phyloP scores from a whole-genome alignment of 192 early-diverging fungal genomes.

The Coemansia reversa region DNA sequence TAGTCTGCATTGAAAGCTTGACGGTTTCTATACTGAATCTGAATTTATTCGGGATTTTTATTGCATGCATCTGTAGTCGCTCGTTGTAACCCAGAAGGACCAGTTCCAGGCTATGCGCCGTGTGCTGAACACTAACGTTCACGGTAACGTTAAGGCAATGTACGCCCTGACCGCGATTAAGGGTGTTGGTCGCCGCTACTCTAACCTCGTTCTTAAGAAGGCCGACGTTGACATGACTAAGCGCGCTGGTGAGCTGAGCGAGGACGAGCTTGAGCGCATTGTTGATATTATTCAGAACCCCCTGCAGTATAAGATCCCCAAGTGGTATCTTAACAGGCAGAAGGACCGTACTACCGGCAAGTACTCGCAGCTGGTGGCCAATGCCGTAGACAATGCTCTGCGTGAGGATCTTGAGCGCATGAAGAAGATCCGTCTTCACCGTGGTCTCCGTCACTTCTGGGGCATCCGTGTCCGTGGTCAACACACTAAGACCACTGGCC shows the following conservation, averaged over 20 bases:
- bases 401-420: slow-evolving; percentile 98
- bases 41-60: neutral
- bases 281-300: slow-evolving; percentile 99
- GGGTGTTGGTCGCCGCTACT: slow-evolving; percentile 98
- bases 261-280: slow-evolving; percentile 97
- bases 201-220: slow-evolving; percentile 99
- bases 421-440: slow-evolving; percentile 99
- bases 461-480: slow-evolving; percentile 99
- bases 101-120: slow-evolving; percentile 98
- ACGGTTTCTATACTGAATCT: too few species aligned
- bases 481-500: slow-evolving; percentile 99
- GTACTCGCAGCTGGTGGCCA: slow-evolving; percentile 93
- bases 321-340: slow-evolving; percentile 99
- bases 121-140: slow-evolving; percentile 99
- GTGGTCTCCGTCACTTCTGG: slow-evolving; percentile 99
- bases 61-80: slow-evolving; percentile 58
- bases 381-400: slow-evolving; percentile 91
- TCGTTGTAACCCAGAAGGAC: slow-evolving; percentile 87
- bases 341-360: slow-evolving; percentile 96
- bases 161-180: slow-evolving; percentile 96
- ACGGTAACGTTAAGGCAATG: slow-evolving; percentile 92
- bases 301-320: slow-evolving; percentile 98
- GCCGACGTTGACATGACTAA: slow-evolving; percentile 97
- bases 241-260: slow-evolving; percentile 96
- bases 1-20: too few species aligned